Base-by-base conservation (phyloP, 108 stramenopile species). In the Mediolabrus comicus region DNA sequence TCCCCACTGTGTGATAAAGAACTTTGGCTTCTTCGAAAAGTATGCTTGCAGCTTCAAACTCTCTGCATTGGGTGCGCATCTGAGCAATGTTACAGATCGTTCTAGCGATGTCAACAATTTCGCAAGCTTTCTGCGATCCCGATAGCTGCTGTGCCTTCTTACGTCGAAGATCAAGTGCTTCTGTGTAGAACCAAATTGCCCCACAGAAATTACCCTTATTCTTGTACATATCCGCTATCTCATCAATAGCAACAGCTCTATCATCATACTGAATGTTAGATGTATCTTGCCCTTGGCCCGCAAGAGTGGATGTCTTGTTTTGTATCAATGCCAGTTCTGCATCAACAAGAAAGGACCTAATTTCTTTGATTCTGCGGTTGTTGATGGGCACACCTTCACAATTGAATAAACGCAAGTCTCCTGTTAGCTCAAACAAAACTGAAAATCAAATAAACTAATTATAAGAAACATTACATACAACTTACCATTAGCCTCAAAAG, bases 41-140 rank as follows among this genome's bases (percentile, higher is more conserved):
- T 31, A 79, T 79, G 24, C 67, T 79, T 29, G 71, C 65, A 43
- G 78, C 78, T 53, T 68, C 71, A 64, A 79, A 79, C 53, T 79
- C 78, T 60, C 78, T 72, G 30, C 78, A 58, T 22, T 62, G 43
- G 22, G 35, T 39, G 39, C 78, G 71, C 34, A 79, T 30, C 49
- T 79, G 71, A 1, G 78, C 78, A 55, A 79, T 79, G 16, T 52
- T 72, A 41, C 71, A 79, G 22, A 79, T 58, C 30, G 78, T 79
- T 53, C 59, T 55, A 11, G 67, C 78, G 13, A 79, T 63, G 61
- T 79, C 78, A 33, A 79, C 71, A 51, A 67, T 53, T 38, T 64
- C 71, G 36, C 71, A 64, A 43, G 69, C 78, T 13, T 43, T 43
- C 46, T 51, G 56, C 7, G 34, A 39, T 60, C 56, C 62, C 32